These are phyloP conservation scores for Yamadazyma spencermartinsiae DNA, from an alignment of 1,139 yeast genomes.

Conservation along the genomic window DNA sequence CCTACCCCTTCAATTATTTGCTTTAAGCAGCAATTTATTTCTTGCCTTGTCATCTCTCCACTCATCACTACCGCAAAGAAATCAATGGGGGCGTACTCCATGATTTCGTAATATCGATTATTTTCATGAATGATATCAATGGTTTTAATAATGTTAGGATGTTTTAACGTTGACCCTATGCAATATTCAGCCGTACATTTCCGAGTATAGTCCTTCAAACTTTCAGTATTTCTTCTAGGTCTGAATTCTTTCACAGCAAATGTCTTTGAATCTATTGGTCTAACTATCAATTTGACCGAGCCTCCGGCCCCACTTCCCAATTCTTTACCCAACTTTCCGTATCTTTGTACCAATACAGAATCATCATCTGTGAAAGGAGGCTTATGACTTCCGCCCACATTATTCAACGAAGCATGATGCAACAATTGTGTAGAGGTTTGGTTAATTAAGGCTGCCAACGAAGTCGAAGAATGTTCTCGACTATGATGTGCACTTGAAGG, in stretches of 20 bases:
- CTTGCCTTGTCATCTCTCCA: conserved; percentile 82
- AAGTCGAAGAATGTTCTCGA: conserved; percentile 41
- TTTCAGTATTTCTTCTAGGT: conserved; percentile 79
- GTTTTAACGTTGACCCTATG: conserved; percentile 92
- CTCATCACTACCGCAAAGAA: conserved; percentile 98
- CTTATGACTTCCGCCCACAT: conserved; percentile 21
- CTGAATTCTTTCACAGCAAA: conserved; percentile 98
- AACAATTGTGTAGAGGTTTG: conserved; percentile 47
- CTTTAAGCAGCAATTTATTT: conserved; percentile 85
- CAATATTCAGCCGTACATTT: conserved; percentile 97
- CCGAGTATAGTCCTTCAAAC: conserved; percentile 85
- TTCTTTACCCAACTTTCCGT: conserved; percentile 85
- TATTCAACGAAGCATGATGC: conserved; percentile 36
- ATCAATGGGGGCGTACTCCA: conserved; percentile 97
- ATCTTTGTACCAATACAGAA: conserved; percentile 74
- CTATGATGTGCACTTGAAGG: conserved; percentile 17
- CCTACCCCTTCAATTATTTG: conserved; percentile 83
- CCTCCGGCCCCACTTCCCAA: conserved; percentile 99
- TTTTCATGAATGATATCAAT: conserved; percentile 88
- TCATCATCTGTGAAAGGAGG: conserved; percentile 54
- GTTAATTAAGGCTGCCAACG: conserved; percentile 45
- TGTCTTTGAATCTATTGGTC: conserved; percentile 78
- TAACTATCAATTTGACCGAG: conserved; percentile 79
- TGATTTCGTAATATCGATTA: conserved; percentile 85
- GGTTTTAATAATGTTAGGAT: conserved; percentile 91